phyloP scores from a whole-genome alignment of 306 rosid genomes.

The Gastrolobium bilobum region DNA sequence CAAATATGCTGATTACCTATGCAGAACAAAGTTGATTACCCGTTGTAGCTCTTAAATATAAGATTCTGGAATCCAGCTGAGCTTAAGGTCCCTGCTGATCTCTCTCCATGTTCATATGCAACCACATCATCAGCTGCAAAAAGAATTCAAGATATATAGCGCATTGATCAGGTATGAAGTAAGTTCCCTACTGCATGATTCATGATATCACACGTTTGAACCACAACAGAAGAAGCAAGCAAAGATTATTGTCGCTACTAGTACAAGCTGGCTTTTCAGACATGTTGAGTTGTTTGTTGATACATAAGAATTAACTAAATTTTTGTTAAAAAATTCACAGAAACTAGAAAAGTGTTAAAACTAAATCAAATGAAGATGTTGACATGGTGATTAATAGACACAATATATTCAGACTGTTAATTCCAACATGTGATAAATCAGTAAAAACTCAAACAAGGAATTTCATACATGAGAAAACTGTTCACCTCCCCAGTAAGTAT shows the following conservation, averaged over 20 bases:
- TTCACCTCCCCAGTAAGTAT: constrained; percentile 10
- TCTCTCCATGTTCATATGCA: constrained; percentile 79
- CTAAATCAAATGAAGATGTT: constrained; percentile 19
- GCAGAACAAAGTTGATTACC: constrained; percentile 59
- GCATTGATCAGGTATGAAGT: background rate
- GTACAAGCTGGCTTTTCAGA: constrained; percentile 3
- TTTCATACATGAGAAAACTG: background rate
- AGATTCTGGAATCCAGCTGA: constrained; percentile 88
- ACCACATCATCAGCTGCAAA: constrained; percentile 88
- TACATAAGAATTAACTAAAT: background rate
- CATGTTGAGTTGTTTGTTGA: background rate
- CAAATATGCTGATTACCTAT: constrained; percentile 17
- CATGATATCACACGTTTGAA: constrained; percentile 29
- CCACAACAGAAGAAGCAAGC: constrained; percentile 9
- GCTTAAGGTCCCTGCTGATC: constrained; percentile 77
- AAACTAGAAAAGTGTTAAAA: constrained; percentile 25
- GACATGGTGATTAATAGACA: background rate
- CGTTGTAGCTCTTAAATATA: constrained; percentile 75
- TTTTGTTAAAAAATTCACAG: constrained; percentile 14
- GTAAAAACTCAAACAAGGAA: constrained; percentile 26
- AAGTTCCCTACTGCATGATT: background rate
- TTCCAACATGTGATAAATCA: constrained; percentile 4
- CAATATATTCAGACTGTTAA: background rate
- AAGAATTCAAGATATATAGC: background rate
- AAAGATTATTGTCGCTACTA: background rate